Evolutionary conservation across 352 stramenopile genomes (phyloP), one percentile per base, ranked within the genome.

Genomic region (Globisporangium acanthophoron): DNA sequence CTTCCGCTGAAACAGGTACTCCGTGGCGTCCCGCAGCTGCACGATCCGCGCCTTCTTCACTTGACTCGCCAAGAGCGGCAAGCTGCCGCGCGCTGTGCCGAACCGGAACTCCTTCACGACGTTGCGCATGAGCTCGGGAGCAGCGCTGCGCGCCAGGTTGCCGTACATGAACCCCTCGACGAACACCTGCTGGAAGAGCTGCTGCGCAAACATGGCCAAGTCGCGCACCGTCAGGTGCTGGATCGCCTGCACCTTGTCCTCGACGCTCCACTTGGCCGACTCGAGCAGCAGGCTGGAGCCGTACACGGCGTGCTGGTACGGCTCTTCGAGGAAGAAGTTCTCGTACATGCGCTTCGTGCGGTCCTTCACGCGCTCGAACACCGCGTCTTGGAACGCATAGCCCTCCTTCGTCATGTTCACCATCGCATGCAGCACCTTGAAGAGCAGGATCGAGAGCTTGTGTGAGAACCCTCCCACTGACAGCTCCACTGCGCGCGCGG

Each of bases 241-340:
- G 20, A 94, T 75, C n/a, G 77, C 86, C 18, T 68, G 62, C 11
- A 94, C 74, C 62, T 95, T 97, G 29, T 97, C 85, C 12, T 94
- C 73, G 13, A 97, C 77, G 45, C 73, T 90, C 81, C 82, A 97
- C 52, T 77, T 84, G 4, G 71, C 71, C 0, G 75, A 55, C 56
- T 97, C 88, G 15, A 97, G 62, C 44, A 94, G 65, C 51, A 92
- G 63, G 46, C 81, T 84, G 24, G 71, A 79, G 11, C 67, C 71
- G 66, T 96, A 88, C 48, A 97, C 74, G 0, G 86, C 89, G 60
- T 97, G 91, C 62, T 97, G 84, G 73, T 98, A 98, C 0, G 90
- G 88, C 54, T 97, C 87, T 47, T 95, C 76, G 18, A 92, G 73
- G 35, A 90, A 82, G 52, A 96, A 96, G 58, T 92, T 95, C 49